phyloP scores from a whole-genome alignment of 305 asterid species.

The Nicotiana rustica region DNA sequence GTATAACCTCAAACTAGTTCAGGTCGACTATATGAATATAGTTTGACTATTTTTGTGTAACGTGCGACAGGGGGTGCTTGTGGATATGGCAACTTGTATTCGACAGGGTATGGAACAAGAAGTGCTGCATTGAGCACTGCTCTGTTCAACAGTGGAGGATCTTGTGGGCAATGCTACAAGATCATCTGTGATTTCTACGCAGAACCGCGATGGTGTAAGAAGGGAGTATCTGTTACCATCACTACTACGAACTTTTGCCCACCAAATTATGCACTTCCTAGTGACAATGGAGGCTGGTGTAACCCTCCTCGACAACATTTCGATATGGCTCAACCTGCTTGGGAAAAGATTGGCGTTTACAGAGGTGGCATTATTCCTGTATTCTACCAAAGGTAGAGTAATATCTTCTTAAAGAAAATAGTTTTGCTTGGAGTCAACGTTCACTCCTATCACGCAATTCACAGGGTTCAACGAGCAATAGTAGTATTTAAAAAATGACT shows the following conservation, averaged over 20 bases:
- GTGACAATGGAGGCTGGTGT: slow-evolving; percentile 33
- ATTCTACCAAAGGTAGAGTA: slow-evolving; percentile 30
- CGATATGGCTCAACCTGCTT: slow-evolving; percentile 36
- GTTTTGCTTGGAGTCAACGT: not conserved
- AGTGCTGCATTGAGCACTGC: slow-evolving; percentile 31
- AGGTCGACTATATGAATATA: not conserved
- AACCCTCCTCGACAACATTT: slow-evolving; percentile 23
- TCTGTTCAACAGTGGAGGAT: slow-evolving; percentile 25
- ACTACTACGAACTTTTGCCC: slow-evolving; percentile 34
- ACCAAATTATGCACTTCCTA: slow-evolving; percentile 31
- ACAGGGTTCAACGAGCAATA: not conserved
- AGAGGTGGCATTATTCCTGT: slow-evolving; percentile 32
- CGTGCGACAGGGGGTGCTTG: not conserved
- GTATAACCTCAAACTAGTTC: not conserved
- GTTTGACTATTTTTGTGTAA: not conserved
- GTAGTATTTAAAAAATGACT: too few relatives aligned
- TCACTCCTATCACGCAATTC: not conserved
- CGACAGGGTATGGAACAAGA: slow-evolving; percentile 30
- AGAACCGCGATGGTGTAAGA: slow-evolving; percentile 27
- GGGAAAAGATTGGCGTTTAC: slow-evolving; percentile 34
- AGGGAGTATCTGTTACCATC: slow-evolving; percentile 18
- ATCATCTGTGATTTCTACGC: slow-evolving; percentile 28
- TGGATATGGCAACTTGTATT: not conserved
- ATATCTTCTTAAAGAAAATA: too few relatives aligned
- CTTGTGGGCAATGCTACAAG: slow-evolving; percentile 34